A percentile compares a stretch with the other conserved stretches of the same genome.
These are phyloP conservation scores for Albifimbria verrucaria DNA, from an alignment of 2,329 filamentous ascomycete species.

Conservation along the genomic window DNA sequence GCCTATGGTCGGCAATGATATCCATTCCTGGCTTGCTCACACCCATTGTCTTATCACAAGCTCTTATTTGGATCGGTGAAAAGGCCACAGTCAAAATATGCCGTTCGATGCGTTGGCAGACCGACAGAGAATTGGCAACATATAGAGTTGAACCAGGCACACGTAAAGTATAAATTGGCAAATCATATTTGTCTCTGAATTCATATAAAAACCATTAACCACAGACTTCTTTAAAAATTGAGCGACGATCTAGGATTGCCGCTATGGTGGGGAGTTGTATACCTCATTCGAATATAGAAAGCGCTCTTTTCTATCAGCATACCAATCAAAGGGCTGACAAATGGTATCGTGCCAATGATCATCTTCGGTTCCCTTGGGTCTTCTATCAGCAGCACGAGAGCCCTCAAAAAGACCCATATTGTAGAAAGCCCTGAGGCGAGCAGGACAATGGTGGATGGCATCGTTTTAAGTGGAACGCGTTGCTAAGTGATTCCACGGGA, in stretches of 20 bases:
- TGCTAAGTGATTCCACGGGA: too few species aligned
- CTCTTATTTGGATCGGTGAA: neutral
- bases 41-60: neutral
- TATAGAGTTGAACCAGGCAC: neutral
- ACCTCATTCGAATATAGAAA: conserved; percentile 1
- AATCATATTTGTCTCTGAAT: neutral
- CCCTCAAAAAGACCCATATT: neutral
- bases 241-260: neutral
- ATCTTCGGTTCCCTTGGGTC: neutral
- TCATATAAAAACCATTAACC: neutral
- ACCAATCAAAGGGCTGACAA: neutral
- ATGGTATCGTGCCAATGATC: neutral
- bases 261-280: neutral
- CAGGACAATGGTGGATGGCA: neutral
- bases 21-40: neutral
- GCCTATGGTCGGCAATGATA: neutral
- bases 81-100: conserved; percentile 1
- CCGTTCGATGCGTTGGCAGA: conserved; percentile 1
- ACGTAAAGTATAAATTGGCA: neutral
- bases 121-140: neutral
- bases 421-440: neutral
- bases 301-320: neutral
- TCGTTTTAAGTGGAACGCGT: too few species aligned
- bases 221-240: neutral
- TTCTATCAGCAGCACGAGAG: neutral